Percentiles rank a stretch among this genome's conserved stretches.
These are phyloP conservation scores for Yamagishiella unicocca DNA, from an alignment of 139 green algal species.

Conservation along the genomic window DNA sequence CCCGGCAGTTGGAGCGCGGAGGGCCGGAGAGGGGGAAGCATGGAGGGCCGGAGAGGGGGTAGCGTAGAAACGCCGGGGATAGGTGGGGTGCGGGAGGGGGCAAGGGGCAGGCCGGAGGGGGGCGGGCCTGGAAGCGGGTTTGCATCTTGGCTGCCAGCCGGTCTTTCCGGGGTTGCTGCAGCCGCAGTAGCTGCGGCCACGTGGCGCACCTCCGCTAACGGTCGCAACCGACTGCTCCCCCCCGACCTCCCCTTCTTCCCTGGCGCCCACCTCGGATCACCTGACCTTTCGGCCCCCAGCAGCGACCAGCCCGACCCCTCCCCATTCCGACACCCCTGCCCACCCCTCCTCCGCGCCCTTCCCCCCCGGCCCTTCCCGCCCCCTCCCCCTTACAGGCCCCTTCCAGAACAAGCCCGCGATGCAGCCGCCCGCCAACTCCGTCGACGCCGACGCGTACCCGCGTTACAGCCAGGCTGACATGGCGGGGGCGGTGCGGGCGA, in stretches of 20 bases:
- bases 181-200: no score
- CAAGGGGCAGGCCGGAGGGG: not conserved
- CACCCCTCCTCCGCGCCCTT: not conserved
- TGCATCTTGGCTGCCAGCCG: not conserved
- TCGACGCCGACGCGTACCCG: not conserved
- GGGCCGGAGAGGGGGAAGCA: no score
- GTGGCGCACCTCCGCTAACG: no score
- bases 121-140: not conserved
- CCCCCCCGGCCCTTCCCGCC: not conserved
- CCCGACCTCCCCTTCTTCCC: no score
- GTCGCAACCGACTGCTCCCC: no score
- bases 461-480: not conserved
- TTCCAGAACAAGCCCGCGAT: slow-evolving; percentile 44
- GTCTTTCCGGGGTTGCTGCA: no score
- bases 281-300: not conserved
- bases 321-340: not conserved
- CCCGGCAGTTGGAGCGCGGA: no score
- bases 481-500: not conserved
- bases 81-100: no score
- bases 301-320: not conserved
- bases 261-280: no score
- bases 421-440: not conserved
- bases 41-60: no score
- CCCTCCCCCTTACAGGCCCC: not conserved
- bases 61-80: no score